Percentiles rank a stretch among this genome's conserved stretches.
Conservation (phyloP, 2,329 filamentous ascomycete species). For the Diaporthe vexans region DNA sequence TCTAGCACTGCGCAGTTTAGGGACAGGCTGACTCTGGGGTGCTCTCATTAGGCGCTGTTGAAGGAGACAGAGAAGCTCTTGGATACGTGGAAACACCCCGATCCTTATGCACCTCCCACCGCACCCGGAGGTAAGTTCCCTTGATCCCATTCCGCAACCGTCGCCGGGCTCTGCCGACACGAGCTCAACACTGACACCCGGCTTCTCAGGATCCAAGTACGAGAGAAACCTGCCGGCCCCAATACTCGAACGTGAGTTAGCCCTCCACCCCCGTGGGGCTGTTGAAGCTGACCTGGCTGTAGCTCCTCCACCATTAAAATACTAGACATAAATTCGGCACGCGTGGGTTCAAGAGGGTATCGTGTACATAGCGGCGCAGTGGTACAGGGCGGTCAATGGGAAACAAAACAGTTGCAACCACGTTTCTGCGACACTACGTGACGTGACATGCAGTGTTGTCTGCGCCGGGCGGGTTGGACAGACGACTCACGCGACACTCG, state of each 20-base stretch:
- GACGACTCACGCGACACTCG: background rate
- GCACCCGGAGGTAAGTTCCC: conserved; percentile 88
- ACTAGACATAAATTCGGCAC: conserved; percentile 48
- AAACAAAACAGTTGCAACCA: background rate
- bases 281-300: conserved; percentile 41
- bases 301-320: conserved; percentile 67
- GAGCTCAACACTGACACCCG: conserved; percentile 7
- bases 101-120: conserved; percentile 90
- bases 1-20: conserved; percentile 12
- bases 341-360: conserved; percentile 41
- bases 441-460: background rate
- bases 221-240: conserved; percentile 91
- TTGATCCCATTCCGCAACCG: background rate
- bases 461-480: background rate
- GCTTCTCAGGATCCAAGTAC: conserved; percentile 85
- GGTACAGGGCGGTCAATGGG: background rate
- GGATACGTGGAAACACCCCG: conserved; percentile 96
- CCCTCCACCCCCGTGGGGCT: background rate
- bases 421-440: background rate
- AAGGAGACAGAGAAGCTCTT: conserved; percentile 90
- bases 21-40: conserved; percentile 26
- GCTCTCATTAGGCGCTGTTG: conserved; percentile 76
- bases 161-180: conserved; percentile 4
- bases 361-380: conserved; percentile 52
- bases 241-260: conserved; percentile 81